These are phyloP conservation scores for Colletotrichum viniferum DNA, from an alignment of 2,329 filamentous ascomycete genomes.

Conservation along the genomic window DNA sequence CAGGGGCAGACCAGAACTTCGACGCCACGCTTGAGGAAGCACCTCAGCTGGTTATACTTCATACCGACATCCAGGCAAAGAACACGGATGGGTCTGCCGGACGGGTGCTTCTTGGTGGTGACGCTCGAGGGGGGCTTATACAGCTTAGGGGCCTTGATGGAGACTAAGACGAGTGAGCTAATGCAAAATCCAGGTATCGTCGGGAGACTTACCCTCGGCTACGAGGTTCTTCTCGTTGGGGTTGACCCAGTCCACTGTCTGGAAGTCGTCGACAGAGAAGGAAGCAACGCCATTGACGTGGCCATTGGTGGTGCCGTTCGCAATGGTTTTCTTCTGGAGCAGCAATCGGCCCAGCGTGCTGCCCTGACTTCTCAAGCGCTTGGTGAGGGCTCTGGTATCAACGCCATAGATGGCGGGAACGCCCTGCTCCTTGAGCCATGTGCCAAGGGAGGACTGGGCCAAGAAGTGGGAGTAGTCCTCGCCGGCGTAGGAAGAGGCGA, in stretches of 20 bases:
- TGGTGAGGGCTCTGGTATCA: conserved; percentile 91
- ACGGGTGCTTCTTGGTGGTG: conserved; percentile 78
- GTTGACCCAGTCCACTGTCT: conserved; percentile 85
- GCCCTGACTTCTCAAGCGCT: conserved; percentile 90
- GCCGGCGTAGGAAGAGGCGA: conserved; percentile 89
- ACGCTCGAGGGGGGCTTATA: conserved; percentile 76
- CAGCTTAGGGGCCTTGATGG: conserved; percentile 82
- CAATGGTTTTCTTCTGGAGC: conserved; percentile 63
- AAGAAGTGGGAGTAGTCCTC: conserved; percentile 96
- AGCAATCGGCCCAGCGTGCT: conserved; percentile 95
- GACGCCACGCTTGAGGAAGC: conserved; percentile 87
- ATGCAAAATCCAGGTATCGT: conserved; percentile 19
- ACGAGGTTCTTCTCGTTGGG: conserved; percentile 94
- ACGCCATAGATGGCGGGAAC: conserved; percentile 94
- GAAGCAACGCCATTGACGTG: conserved; percentile 22
- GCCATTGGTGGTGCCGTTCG: conserved; percentile 46
- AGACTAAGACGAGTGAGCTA: conserved; percentile 69
- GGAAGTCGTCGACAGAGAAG: conserved; percentile 59
- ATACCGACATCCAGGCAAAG: conserved; percentile 95
- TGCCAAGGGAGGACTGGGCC: conserved; percentile 85
- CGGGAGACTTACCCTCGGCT: conserved; percentile 77
- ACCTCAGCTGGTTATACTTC: conserved; percentile 97
- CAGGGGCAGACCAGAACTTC: conserved; percentile 95
- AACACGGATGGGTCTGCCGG: conserved; percentile 84
- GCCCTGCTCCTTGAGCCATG: conserved; percentile 95